Base-by-base conservation (phyloP, 345 rosid genomes). In the Linum lewisii region DNA sequence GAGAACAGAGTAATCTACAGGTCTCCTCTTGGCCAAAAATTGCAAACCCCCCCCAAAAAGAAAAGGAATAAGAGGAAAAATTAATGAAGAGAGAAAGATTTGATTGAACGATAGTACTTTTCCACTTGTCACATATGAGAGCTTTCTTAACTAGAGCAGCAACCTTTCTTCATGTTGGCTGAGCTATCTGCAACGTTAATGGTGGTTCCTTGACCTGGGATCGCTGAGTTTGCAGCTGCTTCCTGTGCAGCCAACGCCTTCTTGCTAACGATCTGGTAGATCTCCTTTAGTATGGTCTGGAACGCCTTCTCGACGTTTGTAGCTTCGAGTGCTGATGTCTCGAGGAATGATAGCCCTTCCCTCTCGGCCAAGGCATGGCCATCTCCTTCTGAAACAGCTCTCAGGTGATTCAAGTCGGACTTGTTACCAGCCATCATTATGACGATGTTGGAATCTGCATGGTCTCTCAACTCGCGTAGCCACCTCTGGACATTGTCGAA, bases 351-450 rank as follows among this genome's bases (percentile, higher is more conserved):
- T 49, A 69, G 68, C 29, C 73, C 68, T 64, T 69, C 69, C 44
- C 61, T 23, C 73, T 69, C 73, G 6, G 73, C 73, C 73, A 69
- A 44, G 21, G 56, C 14, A 29, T 64, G 69, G 34, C 73, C 73
- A 54, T 69, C 73, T 9, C 54, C 64, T 52, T 60, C 73, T 0
- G 61, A 36, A 26, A 69, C 68, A 22, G 73, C 64, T 44, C 73
- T 52, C 16, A 69, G 73, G 60, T 69, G 73, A 45, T 69, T 69
- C 64, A 69, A 63, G 54, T 69, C 73, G 9, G 68, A 69, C 51
- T 69, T 69, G 62, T 69, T 69, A 45, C 73, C 73, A 54, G 69
- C 68, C 73, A 69, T 69, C 73, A 69, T 64, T 34, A 69, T 69
- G 61, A 69, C 73, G 63, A 69, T 69, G 57, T 69, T 69, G 11